These are phyloP conservation scores for Kuraishia floccosa DNA, from an alignment of 805 yeast species.

Conservation along the genomic window DNA sequence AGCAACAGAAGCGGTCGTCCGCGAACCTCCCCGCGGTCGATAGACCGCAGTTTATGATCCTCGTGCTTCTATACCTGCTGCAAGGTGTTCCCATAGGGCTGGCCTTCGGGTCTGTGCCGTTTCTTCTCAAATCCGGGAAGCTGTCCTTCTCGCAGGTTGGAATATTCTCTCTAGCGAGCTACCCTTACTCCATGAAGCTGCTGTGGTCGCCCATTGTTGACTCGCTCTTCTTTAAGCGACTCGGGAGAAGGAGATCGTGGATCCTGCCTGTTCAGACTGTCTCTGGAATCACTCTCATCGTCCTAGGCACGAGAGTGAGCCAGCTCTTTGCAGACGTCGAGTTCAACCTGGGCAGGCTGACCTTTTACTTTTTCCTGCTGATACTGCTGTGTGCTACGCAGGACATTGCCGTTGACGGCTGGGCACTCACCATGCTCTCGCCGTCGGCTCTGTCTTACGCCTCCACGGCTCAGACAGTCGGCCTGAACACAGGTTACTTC, in stretches of 20 bases:
- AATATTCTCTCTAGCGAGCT: slow-evolving; percentile 80
- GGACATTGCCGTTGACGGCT: slow-evolving; percentile 97
- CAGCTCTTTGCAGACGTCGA: slow-evolving; percentile 37
- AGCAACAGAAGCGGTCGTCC: neutral
- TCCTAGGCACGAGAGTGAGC: slow-evolving; percentile 52
- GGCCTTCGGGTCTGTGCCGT: slow-evolving; percentile 92
- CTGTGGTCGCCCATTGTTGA: slow-evolving; percentile 97
- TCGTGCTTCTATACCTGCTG: slow-evolving; percentile 65
- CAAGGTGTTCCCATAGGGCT: slow-evolving; percentile 98
- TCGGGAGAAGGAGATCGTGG: slow-evolving; percentile 90
- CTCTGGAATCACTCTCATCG: slow-evolving; percentile 58
- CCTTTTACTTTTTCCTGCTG: slow-evolving; percentile 61
- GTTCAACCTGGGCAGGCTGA: slow-evolving; percentile 40
- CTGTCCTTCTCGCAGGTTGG: slow-evolving; percentile 86
- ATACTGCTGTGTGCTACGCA: slow-evolving; percentile 93
- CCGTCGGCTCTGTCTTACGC: slow-evolving; percentile 78
- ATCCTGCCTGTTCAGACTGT: slow-evolving; percentile 83
- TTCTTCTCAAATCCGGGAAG: slow-evolving; percentile 64
- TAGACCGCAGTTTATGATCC: slow-evolving; percentile 60
- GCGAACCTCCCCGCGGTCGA: slow-evolving; percentile 28
- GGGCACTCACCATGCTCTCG: slow-evolving; percentile 88
- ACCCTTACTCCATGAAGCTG: slow-evolving; percentile 87
- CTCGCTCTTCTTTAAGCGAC: slow-evolving; percentile 51
- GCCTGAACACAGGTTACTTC: slow-evolving; percentile 89
- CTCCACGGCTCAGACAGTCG: slow-evolving; percentile 95